Base-by-base conservation (phyloP, 768 basidiomycete genomes). In the Lentinula raphanica region DNA sequence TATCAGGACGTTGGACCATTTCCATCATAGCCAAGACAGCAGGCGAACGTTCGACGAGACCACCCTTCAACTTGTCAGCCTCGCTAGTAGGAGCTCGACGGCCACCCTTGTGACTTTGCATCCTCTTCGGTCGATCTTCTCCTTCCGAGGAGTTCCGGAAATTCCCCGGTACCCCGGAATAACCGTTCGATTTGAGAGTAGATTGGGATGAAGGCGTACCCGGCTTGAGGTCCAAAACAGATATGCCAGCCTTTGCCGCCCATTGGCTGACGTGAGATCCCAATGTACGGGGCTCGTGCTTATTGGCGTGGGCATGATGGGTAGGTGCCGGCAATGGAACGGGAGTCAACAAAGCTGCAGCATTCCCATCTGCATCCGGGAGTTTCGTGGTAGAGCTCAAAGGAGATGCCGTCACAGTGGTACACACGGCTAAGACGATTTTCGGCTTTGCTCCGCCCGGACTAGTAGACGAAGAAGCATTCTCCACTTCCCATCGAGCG, bases 21-120 rank as follows among this genome's bases (percentile, higher is more conserved):
- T 86, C 86, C 87, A 88, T 90, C 88, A 92, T 89, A 3, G 87
- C 85, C 78, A 85, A 82, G 48, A 90, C 87, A 1, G 88, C 86
- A 8, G 87, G 81, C 0, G 88, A 88, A 19, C 88, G 82, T 67
- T 92, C 90, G 50, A 92, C 90, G 42, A 92, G 76, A 2, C 81
- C 77, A 0, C 68, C 62, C 58, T 62, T 69, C 29, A 31, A 28
- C 36, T 69, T 65, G 57, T 69, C 64, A 40, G 65, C 64, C 15
- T 66, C 46, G 29, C 59, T 12, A n/a, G 67, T 61, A 29, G 38
- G 28, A 9, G 25, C 17, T 8, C 50, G 59, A 45, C 48, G 53
- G 11, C 36, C 51, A n/a, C 35, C 23, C 21, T 53, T 53, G 21
- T 40, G 27, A 29, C 11, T 44, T 8, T 49, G 15, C 23, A 44